Evolutionary conservation across 805 yeast genomes (phyloP).

Genomic region (Dipodascus albidus): DNA sequence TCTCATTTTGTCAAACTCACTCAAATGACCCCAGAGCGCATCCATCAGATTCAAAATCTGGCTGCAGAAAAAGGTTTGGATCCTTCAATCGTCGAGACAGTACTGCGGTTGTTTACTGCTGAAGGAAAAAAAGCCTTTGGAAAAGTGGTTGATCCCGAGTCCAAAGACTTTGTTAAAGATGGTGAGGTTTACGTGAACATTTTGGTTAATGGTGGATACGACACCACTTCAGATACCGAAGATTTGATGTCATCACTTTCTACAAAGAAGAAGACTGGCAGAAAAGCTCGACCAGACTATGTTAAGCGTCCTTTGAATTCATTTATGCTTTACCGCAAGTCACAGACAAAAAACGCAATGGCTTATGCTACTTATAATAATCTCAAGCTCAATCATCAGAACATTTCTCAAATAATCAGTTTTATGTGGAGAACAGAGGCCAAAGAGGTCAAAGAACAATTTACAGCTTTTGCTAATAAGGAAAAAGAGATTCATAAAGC

Average conservation of each 20-base stretch:
- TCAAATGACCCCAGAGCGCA: constrained; percentile 17
- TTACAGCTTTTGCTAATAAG: constrained; percentile 28
- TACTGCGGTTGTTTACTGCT: constrained; percentile 15
- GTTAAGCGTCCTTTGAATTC: constrained; percentile 38
- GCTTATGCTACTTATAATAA: constrained; percentile 19
- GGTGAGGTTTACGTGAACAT: constrained; percentile 18
- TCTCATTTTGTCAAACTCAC: constrained; percentile 18
- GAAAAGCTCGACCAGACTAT: constrained; percentile 16
- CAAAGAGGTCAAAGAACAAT: constrained; percentile 26
- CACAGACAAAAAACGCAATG: constrained; percentile 32
- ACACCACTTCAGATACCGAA: constrained; percentile 6
- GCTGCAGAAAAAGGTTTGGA: constrained; percentile 21
- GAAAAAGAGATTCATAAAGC: constrained; percentile 33
- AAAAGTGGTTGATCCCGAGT: constrained; percentile 13
- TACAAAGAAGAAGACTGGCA: constrained; percentile 11
- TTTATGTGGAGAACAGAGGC: constrained; percentile 36
- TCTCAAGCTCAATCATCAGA: constrained; percentile 31
- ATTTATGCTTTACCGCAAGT: constrained; percentile 35
- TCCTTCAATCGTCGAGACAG: constrained; percentile 17
- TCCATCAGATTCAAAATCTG: constrained; percentile 16
- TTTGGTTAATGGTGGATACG: constrained; percentile 14
- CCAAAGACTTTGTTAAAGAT: constrained; percentile 13
- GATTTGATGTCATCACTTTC: constrained; percentile 7
- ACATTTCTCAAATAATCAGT: constrained; percentile 32
- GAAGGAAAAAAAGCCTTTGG: constrained; percentile 5